Percentiles rank a stretch among this genome's conserved stretches.
Evolutionary conservation across 148 eudicot genomes (phyloP).

Genomic region (Cornus florida): DNA sequence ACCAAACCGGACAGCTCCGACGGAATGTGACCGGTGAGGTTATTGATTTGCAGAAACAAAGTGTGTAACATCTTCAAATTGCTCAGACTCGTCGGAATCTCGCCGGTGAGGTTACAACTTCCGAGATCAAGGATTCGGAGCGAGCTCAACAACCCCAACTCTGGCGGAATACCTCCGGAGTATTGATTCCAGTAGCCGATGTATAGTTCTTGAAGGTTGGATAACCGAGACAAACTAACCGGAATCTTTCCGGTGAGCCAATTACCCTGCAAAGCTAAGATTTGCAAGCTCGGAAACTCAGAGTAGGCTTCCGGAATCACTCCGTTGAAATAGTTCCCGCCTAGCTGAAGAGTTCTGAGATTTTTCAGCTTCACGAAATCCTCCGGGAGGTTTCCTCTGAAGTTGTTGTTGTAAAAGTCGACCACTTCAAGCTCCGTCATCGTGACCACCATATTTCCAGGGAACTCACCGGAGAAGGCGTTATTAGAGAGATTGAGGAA

Average conservation of each 20-base stretch:
- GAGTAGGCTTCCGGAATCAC: conserved; percentile 58
- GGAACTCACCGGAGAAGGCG: conserved; percentile 39
- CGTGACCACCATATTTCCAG: conserved; percentile 18
- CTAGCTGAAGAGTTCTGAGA: conserved; percentile 38
- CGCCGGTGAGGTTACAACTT: conserved; percentile 49
- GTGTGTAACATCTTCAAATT: conserved; percentile 46
- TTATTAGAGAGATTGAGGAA: conserved; percentile 57
- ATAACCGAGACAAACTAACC: conserved; percentile 28
- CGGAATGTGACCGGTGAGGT: conserved; percentile 52
- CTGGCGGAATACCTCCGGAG: conserved; percentile 71
- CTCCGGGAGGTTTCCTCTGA: conserved; percentile 53
- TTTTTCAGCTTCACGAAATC: conserved; percentile 30
- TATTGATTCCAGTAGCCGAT: conserved; percentile 48
- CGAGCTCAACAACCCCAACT: conserved; percentile 39
- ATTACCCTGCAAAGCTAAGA: conserved; percentile 55
- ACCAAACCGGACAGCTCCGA: conserved; percentile 34
- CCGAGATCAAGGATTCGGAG: conserved; percentile 47
- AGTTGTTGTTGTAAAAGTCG: conserved; percentile 71
- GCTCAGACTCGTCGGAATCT: conserved; percentile 48
- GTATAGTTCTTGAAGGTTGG: conserved; percentile 25
- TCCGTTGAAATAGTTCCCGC: conserved; percentile 79
- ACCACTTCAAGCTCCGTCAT: conserved; percentile 40
- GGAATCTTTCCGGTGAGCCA: conserved; percentile 57
- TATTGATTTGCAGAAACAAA: conserved; percentile 55
- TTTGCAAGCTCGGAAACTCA: conserved; percentile 26